Evolutionary conservation across 2,329 filamentous ascomycete species (phyloP).

Genomic region (Calonectria fujianensis): DNA sequence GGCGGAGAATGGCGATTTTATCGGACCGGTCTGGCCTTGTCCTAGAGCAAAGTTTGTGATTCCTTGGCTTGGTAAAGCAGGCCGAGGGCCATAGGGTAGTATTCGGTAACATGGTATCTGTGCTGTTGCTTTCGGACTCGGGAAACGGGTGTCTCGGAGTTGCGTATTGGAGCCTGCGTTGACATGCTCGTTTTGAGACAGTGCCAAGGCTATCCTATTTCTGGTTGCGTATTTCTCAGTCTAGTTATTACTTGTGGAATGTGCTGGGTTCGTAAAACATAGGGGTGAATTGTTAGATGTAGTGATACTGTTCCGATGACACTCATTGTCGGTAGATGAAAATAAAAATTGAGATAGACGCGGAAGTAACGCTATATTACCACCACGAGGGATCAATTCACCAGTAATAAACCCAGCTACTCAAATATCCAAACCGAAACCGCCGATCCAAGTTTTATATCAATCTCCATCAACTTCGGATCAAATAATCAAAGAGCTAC

Average conservation of each 20-base stretch:
- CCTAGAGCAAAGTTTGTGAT: background rate
- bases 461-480: background rate
- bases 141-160: slow-evolving; percentile 6
- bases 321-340: background rate
- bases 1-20: background rate
- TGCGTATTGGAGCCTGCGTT: background rate
- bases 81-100: too few relatives aligned
- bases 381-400: background rate
- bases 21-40: background rate
- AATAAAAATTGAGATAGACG: background rate
- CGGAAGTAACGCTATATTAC: background rate
- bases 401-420: background rate
- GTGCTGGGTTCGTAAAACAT: background rate
- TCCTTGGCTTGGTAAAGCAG: background rate
- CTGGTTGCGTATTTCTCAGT: background rate
- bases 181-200: background rate
- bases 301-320: too few relatives aligned
- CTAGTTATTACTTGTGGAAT: background rate
- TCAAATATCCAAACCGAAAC: background rate
- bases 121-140: slow-evolving; percentile 1
- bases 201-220: background rate
- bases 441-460: background rate
- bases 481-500: background rate
- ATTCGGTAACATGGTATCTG: background rate
- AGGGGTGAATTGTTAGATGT: background rate